Conservation (phyloP, 2,329 filamentous ascomycete species). For the Xylariaceae sp. region DNA sequence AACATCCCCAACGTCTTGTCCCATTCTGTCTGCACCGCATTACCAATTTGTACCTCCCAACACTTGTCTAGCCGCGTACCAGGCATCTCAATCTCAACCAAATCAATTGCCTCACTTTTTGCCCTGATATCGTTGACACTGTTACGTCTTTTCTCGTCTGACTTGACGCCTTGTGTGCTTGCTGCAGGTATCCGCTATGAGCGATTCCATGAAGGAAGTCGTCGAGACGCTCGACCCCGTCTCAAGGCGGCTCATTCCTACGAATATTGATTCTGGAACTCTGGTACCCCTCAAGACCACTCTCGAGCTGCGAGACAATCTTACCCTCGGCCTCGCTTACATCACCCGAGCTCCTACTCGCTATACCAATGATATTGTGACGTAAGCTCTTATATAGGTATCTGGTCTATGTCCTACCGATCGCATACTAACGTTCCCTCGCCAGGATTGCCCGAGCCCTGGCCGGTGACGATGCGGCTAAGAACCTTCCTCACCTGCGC, state of each 20-base stretch:
- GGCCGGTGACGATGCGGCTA: constrained; percentile 66
- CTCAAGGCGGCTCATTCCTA: constrained; percentile 42
- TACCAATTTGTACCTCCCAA: constrained; percentile 3
- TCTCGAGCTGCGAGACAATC: constrained; percentile 66
- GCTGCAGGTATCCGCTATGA: constrained; percentile 45
- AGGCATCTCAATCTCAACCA: constrained; percentile 1
- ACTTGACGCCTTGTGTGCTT: constrained; percentile 40
- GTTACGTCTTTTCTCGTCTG: constrained; percentile 18
- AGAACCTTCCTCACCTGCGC: constrained; percentile 74
- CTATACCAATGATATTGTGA: constrained; percentile 74
- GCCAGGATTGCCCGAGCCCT: constrained; percentile 59
- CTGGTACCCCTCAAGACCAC: constrained; percentile 70
- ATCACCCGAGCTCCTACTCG: constrained; percentile 76
- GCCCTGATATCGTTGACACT: background rate
- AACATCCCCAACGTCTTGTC: constrained; percentile 5
- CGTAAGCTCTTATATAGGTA: constrained; percentile 57
- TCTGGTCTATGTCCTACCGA: background rate
- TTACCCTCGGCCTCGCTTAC: constrained; percentile 67
- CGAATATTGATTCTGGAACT: constrained; percentile 41
- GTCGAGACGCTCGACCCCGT: constrained; percentile 47
- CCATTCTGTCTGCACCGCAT: constrained; percentile 5
- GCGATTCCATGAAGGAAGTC: constrained; percentile 47
- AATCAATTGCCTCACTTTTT: constrained; percentile 14
- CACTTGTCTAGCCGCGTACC: background rate
- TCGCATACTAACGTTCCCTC: constrained; percentile 39